phyloP scores from a whole-genome alignment of 345 rosid species.

The Noccaea caerulescens region DNA sequence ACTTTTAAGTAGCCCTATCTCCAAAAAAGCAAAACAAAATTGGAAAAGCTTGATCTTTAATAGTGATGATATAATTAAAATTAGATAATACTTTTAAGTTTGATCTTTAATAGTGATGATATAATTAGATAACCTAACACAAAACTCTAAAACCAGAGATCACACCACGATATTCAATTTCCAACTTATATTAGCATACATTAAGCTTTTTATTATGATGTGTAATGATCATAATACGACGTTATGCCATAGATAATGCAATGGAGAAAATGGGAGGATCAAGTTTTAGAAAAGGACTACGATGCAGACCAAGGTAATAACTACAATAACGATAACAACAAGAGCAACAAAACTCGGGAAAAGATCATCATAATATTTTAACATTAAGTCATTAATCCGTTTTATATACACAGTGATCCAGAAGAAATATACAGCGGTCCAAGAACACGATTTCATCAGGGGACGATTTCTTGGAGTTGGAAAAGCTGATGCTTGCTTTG shows the following conservation, averaged over 20 bases:
- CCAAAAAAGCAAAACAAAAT: too few species aligned
- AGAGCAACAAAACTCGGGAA: too few species aligned
- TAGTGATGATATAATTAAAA: too few species aligned
- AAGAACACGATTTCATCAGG: slow-evolving; percentile 75
- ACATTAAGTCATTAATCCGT: not conserved
- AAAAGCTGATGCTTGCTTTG: slow-evolving; percentile 52
- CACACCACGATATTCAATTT: not conserved
- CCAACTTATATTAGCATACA: not conserved
- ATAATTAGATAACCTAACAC: not conserved
- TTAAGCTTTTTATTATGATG: not conserved
- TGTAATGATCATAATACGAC: not conserved
- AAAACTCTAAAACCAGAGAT: not conserved
- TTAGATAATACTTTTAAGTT: not conserved
- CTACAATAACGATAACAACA: not conserved
- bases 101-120: not conserved
- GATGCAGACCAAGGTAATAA: slow-evolving; percentile 49
- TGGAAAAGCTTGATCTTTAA: too few species aligned
- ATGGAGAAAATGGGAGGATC: slow-evolving; percentile 72
- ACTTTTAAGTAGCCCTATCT: too few species aligned
- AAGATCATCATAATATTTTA: not conserved
- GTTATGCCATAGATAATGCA: slow-evolving; percentile 53
- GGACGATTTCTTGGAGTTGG: slow-evolving; percentile 71
- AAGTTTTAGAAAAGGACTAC: slow-evolving; percentile 33
- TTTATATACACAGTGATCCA: slow-evolving; percentile 45
- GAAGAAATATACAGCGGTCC: slow-evolving; percentile 54